A percentile compares a stretch with the other conserved stretches of the same genome.
Evolutionary conservation across 2,329 filamentous ascomycete genomes (phyloP).

Genomic region (Cladobotryum mycophilum): DNA sequence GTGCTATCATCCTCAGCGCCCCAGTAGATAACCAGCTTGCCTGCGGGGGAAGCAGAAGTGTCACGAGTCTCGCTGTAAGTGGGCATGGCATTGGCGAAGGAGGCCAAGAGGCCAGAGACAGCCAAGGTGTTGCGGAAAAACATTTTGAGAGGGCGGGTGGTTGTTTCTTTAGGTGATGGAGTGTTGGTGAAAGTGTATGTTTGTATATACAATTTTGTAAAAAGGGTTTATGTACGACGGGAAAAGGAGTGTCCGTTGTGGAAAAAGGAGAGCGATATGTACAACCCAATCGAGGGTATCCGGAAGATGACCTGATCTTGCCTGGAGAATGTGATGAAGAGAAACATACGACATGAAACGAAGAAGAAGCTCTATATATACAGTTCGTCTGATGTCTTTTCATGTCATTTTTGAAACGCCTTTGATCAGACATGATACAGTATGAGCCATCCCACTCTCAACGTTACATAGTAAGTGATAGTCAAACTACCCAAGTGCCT

Average conservation of each 20-base stretch:
- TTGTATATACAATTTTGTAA: not conserved
- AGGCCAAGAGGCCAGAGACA: not conserved
- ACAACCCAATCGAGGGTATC: not conserved
- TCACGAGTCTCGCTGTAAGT: not conserved
- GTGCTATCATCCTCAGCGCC: conserved; percentile 15
- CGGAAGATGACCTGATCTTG: not conserved
- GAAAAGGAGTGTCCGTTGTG: too few relatives aligned
- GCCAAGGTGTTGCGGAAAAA: not conserved
- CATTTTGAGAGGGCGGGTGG: not conserved
- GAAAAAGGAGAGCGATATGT: not conserved
- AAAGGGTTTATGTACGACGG: not conserved
- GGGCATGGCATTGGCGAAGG: conserved; percentile 1
- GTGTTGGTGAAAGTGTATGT: not conserved
- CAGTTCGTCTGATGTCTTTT: too few relatives aligned
- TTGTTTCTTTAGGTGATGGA: not conserved
- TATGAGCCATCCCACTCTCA: too few relatives aligned
- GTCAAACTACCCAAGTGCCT: too few relatives aligned
- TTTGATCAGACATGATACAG: too few relatives aligned
- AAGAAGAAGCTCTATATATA: too few relatives aligned
- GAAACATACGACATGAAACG: too few relatives aligned
- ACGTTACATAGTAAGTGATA: too few relatives aligned
- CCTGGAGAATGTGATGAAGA: not conserved
- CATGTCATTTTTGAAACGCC: too few relatives aligned
- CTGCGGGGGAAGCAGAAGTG: not conserved
- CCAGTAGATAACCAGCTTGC: conserved; percentile 16